Percentiles rank a stretch among this genome's conserved stretches.
Conservation (phyloP, 345 rosid species). For the Angophora floribunda region DNA sequence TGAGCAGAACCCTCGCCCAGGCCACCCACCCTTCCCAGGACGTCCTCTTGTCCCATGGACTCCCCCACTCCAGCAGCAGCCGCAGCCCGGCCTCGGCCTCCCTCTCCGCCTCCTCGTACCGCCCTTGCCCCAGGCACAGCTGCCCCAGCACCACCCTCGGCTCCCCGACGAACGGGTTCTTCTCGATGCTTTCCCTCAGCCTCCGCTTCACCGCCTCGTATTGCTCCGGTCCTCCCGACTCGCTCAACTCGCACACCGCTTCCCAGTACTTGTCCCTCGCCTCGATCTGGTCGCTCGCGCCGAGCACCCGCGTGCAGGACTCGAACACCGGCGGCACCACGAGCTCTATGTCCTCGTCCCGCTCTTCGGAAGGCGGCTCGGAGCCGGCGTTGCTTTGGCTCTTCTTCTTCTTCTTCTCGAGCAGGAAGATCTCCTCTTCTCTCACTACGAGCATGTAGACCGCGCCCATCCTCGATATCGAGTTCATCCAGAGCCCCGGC, state of each 20-base stretch:
- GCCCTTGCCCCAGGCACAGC: constrained; percentile 43
- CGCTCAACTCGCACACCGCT: constrained; percentile 42
- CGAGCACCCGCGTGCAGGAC: constrained; percentile 45
- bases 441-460: constrained; percentile 50
- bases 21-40: constrained; percentile 98
- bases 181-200: constrained; percentile 39
- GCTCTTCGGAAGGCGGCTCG: constrained; percentile 3
- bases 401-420: constrained; percentile 32
- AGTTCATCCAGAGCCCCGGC: constrained; percentile 85
- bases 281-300: constrained; percentile 44
- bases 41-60: constrained; percentile 94
- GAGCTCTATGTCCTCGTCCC: constrained; percentile 71
- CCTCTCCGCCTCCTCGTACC: constrained; percentile 65
- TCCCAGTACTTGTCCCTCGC: constrained; percentile 79
- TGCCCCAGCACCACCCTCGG: constrained; percentile 75
- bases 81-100: constrained; percentile 59
- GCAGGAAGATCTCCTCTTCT: constrained; percentile 67
- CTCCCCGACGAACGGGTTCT: constrained; percentile 83
- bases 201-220: constrained; percentile 44
- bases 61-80: constrained; percentile 80
- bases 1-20: constrained; percentile 72
- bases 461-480: constrained; percentile 75
- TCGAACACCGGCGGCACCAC: constrained; percentile 71
- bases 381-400: constrained; percentile 14
- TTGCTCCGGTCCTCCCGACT: constrained; percentile 7